These are phyloP conservation scores for Sporothrix humicola DNA, from an alignment of 2,329 filamentous ascomycete species.

Conservation along the genomic window DNA sequence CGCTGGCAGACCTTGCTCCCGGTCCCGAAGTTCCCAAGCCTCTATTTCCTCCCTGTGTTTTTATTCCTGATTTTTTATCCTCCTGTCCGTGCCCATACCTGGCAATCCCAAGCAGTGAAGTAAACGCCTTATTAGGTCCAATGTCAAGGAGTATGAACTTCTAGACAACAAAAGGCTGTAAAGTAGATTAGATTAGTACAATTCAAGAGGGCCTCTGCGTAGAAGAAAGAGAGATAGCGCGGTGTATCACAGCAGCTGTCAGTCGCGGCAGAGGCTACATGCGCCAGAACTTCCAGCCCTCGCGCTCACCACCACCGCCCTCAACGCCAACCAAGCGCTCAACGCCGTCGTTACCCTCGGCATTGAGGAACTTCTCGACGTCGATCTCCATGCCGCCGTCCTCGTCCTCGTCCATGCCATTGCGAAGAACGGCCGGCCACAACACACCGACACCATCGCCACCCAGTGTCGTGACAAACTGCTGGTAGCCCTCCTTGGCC, in stretches of 20 bases:
- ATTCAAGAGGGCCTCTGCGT: background rate
- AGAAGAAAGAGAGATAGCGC: background rate
- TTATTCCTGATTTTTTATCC: background rate
- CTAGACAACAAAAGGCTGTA: background rate
- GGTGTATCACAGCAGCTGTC: background rate
- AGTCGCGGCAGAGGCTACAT: slow-evolving; percentile 3
- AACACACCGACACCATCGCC: slow-evolving; percentile 94
- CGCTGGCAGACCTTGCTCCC: background rate
- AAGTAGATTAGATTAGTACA: background rate
- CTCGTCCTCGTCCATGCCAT: slow-evolving; percentile 76
- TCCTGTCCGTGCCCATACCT: slow-evolving; percentile 23
- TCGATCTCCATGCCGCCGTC: slow-evolving; percentile 92
- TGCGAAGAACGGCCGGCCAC: slow-evolving; percentile 89
- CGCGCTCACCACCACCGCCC: slow-evolving; percentile 68
- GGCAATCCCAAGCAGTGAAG: background rate
- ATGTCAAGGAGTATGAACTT: background rate
- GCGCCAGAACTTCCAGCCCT: slow-evolving; percentile 85
- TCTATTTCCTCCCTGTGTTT: slow-evolving; percentile 20
- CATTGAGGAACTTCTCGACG: slow-evolving; percentile 79
- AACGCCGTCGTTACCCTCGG: slow-evolving; percentile 81
- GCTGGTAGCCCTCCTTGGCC: slow-evolving; percentile 74
- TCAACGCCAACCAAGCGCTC: slow-evolving; percentile 85
- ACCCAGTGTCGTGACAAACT: slow-evolving; percentile 87
- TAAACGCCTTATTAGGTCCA: slow-evolving; percentile 1
- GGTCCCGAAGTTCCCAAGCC: slow-evolving; percentile 1